Conservation (phyloP, 192 early-diverging fungal species). For the Umbelopsis vinacea region DNA sequence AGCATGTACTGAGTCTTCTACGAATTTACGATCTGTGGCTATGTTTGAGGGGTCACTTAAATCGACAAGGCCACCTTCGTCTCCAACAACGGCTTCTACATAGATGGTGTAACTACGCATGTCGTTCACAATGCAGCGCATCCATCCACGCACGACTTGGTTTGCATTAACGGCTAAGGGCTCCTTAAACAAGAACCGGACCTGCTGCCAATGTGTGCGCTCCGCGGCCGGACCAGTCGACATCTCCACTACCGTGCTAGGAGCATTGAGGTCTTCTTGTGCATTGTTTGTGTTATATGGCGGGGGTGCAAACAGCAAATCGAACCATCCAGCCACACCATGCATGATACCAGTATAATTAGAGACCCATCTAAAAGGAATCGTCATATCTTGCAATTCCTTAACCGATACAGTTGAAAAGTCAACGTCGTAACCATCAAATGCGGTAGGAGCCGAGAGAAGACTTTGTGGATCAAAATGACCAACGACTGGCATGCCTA, state of each 20-base stretch:
- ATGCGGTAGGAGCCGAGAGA: conserved; percentile 65
- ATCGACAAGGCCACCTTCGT: conserved; percentile 21
- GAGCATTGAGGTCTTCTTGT: not conserved
- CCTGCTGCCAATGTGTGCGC: conserved; percentile 98
- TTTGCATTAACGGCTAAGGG: conserved; percentile 94
- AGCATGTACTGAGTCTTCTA: not conserved
- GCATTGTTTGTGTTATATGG: conserved; percentile 33
- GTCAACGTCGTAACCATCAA: conserved; percentile 69
- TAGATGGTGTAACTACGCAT: conserved; percentile 90
- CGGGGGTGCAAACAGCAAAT: conserved; percentile 79
- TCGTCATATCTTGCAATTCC: conserved; percentile 81
- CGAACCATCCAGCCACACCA: conserved; percentile 97
- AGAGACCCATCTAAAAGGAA: conserved; percentile 83
- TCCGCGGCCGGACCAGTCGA: conserved; percentile 85
- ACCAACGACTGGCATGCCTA: conserved; percentile 90
- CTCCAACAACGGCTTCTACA: conserved; percentile 69
- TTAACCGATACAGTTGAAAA: conserved; percentile 81
- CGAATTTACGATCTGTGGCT: conserved; percentile 25
- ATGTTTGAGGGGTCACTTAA: conserved; percentile 53
- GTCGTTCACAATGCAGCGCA: conserved; percentile 86
- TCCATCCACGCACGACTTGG: conserved; percentile 82
- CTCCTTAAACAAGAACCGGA: conserved; percentile 90
- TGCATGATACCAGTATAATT: conserved; percentile 91
- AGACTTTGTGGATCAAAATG: conserved; percentile 84
- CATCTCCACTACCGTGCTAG: conserved; percentile 66